Percentiles rank a stretch among this genome's conserved stretches.
Conservation (phyloP, 768 basidiomycete genomes). For the Boletus sp. region DNA sequence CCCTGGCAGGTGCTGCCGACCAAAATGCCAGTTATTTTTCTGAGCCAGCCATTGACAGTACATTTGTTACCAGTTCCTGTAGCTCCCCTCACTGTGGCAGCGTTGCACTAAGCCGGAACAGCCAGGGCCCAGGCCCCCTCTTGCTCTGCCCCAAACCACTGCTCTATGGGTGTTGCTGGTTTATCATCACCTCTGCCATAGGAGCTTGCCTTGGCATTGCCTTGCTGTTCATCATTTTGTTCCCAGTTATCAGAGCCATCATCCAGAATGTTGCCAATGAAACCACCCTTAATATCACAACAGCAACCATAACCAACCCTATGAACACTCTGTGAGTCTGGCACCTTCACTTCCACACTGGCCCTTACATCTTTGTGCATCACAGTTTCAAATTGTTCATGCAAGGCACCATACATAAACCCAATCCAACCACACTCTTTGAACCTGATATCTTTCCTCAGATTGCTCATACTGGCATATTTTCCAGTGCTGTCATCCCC, state of each 20-base stretch:
- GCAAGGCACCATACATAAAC: conserved; percentile 47
- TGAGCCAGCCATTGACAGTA: conserved; percentile 9
- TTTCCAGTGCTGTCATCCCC: conserved; percentile 58
- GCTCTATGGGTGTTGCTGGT: conserved; percentile 60
- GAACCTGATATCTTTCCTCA: conserved; percentile 17
- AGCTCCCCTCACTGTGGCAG: background rate
- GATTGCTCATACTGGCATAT: conserved; percentile 66
- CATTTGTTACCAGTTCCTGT: conserved; percentile 2
- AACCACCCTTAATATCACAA: conserved; percentile 50
- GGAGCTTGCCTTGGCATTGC: conserved; percentile 52
- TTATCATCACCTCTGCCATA: conserved; percentile 57
- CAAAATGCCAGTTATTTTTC: conserved; percentile 1
- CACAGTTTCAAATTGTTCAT: conserved; percentile 50
- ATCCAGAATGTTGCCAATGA: conserved; percentile 61
- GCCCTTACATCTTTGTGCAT: conserved; percentile 4
- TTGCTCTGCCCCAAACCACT: conserved; percentile 30
- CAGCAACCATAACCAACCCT: conserved; percentile 49
- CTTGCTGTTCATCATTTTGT: conserved; percentile 63
- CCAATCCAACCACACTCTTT: background rate
- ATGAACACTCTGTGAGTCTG: conserved; percentile 53
- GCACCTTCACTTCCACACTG: background rate
- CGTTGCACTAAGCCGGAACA: background rate
- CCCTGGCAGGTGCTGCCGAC: conserved; percentile 2
- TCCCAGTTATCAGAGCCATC: conserved; percentile 65
- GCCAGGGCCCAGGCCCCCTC: background rate